Base-by-base conservation (phyloP, 371 early-diverging fungal species). In the Rhizopus microsporus region DNA sequence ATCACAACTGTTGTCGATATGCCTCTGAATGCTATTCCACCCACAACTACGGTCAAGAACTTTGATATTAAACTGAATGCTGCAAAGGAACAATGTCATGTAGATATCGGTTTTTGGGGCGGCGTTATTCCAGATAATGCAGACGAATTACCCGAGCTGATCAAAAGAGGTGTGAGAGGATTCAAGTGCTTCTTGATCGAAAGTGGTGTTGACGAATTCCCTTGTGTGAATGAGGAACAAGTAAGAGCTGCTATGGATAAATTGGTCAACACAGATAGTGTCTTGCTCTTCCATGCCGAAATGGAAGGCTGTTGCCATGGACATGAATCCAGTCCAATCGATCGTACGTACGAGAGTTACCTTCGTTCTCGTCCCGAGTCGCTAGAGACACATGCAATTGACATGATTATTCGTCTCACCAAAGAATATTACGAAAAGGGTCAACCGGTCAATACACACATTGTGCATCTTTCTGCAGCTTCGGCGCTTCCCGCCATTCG, bases 151-250 rank as follows among this genome's bases (percentile, higher is more conserved):
- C 74, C 75, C 4, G 81, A 81, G 13, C 71, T 92, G 59, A 80
- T 89, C 43, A 73, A 81, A 29, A 82, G 69, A 3, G 92, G 92
- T 35, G 90, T 88, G 34, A 81, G 88, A 47, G 92, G 92, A 1
- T 92, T 92, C 81, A 92, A 92, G 67, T 88, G 92, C 62, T 92
- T 92, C 71, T 72, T 92, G 71, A 90, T 90, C 61, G 91, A 92
- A 55, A 87, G 88, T 71, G 92, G 92, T 56, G 92, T 92, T 2
- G 90, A 87, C 56, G 92, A 92, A 68, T 92, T 92, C 74, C 92
- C 91, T 39, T 87, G 87, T 31, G 91, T 92, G 50, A 80, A 84
- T 51, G 90, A 89, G 54, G 73, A 72, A 23, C 82, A 92, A 62
- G 80, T 90, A 32, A 71, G 85, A 23, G 57, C 66, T 12, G 92